A percentile compares a stretch with the other conserved stretches of the same genome.
These are phyloP conservation scores for Candida ponderosae DNA, from an alignment of 805 yeast genomes.

Conservation along the genomic window DNA sequence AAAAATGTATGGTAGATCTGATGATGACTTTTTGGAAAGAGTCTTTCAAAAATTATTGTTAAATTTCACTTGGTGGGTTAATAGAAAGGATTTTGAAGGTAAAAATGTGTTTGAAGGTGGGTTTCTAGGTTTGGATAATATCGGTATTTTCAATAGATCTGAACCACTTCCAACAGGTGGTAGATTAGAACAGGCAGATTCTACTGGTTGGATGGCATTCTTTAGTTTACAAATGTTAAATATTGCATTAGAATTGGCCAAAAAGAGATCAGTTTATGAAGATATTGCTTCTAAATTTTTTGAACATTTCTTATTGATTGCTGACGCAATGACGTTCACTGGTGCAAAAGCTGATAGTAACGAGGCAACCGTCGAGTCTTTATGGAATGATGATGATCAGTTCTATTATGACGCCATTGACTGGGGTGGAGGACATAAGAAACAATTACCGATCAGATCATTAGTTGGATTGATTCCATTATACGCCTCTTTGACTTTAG, in stretches of 20 bases:
- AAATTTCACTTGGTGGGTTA: constrained; percentile 97
- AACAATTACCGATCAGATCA: constrained; percentile 77
- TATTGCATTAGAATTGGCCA: constrained; percentile 85
- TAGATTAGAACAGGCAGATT: constrained; percentile 83
- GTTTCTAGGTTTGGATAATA: constrained; percentile 85
- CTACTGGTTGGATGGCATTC: constrained; percentile 98
- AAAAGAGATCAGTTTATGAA: constrained; percentile 78
- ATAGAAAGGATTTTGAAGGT: constrained; percentile 80
- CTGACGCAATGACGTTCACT: constrained; percentile 85
- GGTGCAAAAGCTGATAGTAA: constrained; percentile 30
- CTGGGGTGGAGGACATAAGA: constrained; percentile 62
- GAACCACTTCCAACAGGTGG: constrained; percentile 95
- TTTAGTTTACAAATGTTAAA: constrained; percentile 85
- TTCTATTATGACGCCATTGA: constrained; percentile 88
- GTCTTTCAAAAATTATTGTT: constrained; percentile 85
- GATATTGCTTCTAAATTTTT: constrained; percentile 91
- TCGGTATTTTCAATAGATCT: constrained; percentile 86
- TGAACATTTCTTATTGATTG: constrained; percentile 85
- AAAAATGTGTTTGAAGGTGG: constrained; percentile 93
- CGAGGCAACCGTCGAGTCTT: constrained; percentile 46
- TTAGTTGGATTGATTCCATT: constrained; percentile 88
- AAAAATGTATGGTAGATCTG: constrained; percentile 75
- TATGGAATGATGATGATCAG: constrained; percentile 87
- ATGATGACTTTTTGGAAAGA: constrained; percentile 77
- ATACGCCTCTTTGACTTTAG: constrained; percentile 82